Base-by-base conservation (phyloP, 1,284 basidiomycete genomes). In the Papiliotrema laurentii region DNA sequence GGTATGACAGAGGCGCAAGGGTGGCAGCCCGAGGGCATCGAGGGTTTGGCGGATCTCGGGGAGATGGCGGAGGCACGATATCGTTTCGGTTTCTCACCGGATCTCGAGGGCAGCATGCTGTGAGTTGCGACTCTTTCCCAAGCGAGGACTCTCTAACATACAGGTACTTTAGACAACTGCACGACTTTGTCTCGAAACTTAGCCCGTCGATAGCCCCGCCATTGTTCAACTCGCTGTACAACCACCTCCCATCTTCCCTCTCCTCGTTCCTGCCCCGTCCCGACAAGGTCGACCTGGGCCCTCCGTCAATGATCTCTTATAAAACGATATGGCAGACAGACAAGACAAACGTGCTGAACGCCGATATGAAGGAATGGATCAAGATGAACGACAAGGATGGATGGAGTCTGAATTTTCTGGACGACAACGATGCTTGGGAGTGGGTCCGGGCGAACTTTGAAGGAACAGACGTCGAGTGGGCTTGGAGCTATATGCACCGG, bases 311-410 rank as follows among this genome's bases (percentile, higher is more conserved):
- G 59, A 53, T 64, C 31, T 30, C 47, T 3, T 66, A 62, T 55
- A 63, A 62, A 45, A 55, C 50, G 28, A 67, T 72, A 42, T 61
- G 64, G 50, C 66, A 68, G 49, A 70, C 69, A 2, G 68, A 70
- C 55, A 67, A 67, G 49, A 47, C 34, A 14, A 43, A 28, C 22
- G 28, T 30, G n/a, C 21, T 36, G 10, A 38, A 21, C 34, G 51
- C 9, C 19, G 38, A 50, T 39, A 53, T 54, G 2, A 19, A 56
- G 18, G 18, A 34, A 18, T 71, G 68, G 69, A 35, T 33, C 28
- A 31, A 45, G 1, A 50, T 62, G 49, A 68, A 69, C 37, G 47
- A 36, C 19, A 28, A 46, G 4, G 63, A 69, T 35, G 66, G 68
- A 3, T 72, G 69, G 69, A 42, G 48, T 14, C 45, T 71, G 22